Base-by-base conservation (phyloP, 768 basidiomycete genomes). In the Suillus subluteus region DNA sequence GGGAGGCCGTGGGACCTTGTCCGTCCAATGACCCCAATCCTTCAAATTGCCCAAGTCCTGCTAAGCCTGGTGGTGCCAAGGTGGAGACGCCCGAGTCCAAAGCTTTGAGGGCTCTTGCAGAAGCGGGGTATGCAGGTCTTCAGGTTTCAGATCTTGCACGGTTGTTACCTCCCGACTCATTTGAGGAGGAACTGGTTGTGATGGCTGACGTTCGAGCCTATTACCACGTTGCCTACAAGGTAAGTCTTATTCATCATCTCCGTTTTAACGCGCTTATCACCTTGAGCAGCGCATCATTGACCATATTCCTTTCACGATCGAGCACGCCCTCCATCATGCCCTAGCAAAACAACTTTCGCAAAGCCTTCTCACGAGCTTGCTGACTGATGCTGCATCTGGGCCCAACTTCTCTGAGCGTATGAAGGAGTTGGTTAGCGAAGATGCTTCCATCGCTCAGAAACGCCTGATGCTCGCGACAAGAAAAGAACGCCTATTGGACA, bases 241-340 rank as follows among this genome's bases (percentile, higher is more conserved):
- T 83, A 62, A 58, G 73, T 64, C 12, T 16, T 1, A 13, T 23
- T 35, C 78, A 40, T 26, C 4, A n/a, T 15, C 65, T 13, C 0
- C 6, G 6, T 41, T 38, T 37, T 52, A 62, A 13, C 38, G 46
- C 21, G n/a, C 54, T 37, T 30, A 21, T 21, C 26, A n/a, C 50
- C 37, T 35, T 6, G 44, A 23, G 1, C 63, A 90, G 88, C 83
- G 87, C 12, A 78, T 86, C 68, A 82, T 87, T 37, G 89, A 90
- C 66, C 75, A 82, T 50, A 62, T 88, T 26, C 87, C 88, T 1
- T 72, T 83, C 16, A 79, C 76, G 54, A 86, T 87, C 44, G 84
- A 87, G 65, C 80, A 79, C 30, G 72, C 76, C 11, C 76, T 87
- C 37, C 79, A 85, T 56, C 79, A 81, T 43, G 71, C 76, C 13